Evolutionary conservation across 257 asterid species (phyloP).

Genomic region (Primulina eburnea): DNA sequence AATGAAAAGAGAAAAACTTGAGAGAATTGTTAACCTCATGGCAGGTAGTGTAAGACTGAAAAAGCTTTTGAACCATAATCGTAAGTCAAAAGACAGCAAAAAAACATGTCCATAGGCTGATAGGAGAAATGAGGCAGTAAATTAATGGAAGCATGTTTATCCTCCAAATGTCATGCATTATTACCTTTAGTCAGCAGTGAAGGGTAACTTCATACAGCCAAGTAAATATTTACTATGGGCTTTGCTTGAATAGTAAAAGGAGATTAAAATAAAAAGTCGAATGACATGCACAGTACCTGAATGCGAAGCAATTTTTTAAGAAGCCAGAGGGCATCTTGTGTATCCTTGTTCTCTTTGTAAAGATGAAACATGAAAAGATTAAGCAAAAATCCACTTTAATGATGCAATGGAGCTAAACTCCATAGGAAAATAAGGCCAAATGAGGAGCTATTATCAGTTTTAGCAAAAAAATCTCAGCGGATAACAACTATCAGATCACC

Average conservation of each 20-base stretch:
- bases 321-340: conserved; percentile 87
- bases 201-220: background rate
- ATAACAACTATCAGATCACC: conserved; percentile 1
- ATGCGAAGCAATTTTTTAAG: conserved; percentile 89
- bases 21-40: no score
- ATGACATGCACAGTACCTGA: conserved; percentile 55
- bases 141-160: conserved; percentile 18
- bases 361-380: conserved; percentile 69
- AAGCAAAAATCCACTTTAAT: conserved; percentile 25
- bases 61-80: conserved; percentile 9
- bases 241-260: conserved; percentile 13
- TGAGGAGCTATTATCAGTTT: conserved; percentile 1
- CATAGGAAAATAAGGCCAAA: conserved; percentile 18
- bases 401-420: conserved; percentile 11
- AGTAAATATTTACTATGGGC: conserved; percentile 8
- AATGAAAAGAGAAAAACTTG: conserved; percentile 9
- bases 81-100: conserved; percentile 2
- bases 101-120: background rate
- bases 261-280: conserved; percentile 16
- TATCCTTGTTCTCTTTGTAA: conserved; percentile 97
- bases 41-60: conserved; percentile 19
- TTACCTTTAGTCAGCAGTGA: conserved; percentile 10
- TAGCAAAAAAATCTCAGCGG: conserved; percentile 2
- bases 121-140: conserved; percentile 6
- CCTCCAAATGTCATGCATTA: conserved; percentile 15